Base-by-base conservation (phyloP, 345 rosid genomes). In the Salix koriyanagi region DNA sequence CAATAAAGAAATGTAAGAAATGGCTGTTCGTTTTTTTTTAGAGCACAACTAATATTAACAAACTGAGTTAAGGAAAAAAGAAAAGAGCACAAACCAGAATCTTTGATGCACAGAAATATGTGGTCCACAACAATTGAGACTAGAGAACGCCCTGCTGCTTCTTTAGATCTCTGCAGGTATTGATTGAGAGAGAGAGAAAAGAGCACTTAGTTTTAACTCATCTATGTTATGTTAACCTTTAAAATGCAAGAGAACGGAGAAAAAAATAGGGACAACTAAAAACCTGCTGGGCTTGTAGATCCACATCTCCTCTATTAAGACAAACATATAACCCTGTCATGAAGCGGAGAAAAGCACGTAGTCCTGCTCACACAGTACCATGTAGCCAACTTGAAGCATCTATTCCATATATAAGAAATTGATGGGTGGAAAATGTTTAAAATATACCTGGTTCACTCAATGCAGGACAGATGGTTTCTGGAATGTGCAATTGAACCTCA, bases 381-480 rank as follows among this genome's bases (percentile, higher is more conserved):
- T 30, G 69, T 69, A 46, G 83, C 61, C 26, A 69, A 77, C 21
- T 60, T 65, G 58, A 28, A 7, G 15, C 56, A 75, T 67, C 62
- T 46, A 58, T 62, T 74, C 46, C 48, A 48, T 48, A 69, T 65
- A 72, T 28, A 37, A 48, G 37, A 26, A 70, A 44, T 39, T 36
- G 56, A 23, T 34, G 23, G 69, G 8, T 26, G 13, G 34, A 21
- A 36, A 73, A 15, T 58, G 67, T 46, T 69, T 65, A 34, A 28
- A 18, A 26, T 42, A 23, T 82, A 96, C 99, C 99, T 79, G 99
- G 99, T 84, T 96, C 99, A 83, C 98, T 96, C 83, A 96, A 83
- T 65, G 99, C 97, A 76, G 99, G 99, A 83, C 98, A 96, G 76
- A 96, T 92, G 68, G 98, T 97, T 87, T 94, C 98, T 60, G 96